Evolutionary conservation across 352 stramenopile species (phyloP), one percentile per base, ranked within the genome.

Genomic region (Phytopythium helicoides): DNA sequence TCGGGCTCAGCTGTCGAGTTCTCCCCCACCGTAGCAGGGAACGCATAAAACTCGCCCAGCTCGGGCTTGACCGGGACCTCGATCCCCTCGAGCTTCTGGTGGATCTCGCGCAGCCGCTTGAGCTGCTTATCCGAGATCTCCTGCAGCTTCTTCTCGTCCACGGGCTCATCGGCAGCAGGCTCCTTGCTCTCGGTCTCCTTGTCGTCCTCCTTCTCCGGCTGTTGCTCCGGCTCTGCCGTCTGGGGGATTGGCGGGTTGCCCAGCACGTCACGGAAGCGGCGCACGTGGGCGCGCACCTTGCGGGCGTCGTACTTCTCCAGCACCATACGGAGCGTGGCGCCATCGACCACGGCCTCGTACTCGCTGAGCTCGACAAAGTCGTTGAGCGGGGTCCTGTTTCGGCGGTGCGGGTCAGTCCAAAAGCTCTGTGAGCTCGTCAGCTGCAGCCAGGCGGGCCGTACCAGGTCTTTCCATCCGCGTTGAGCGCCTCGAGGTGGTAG

Each of bases 351-450:
- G 25, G 66, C 61, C 45, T 89, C 77, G 65, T 91, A 93, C 47
- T 95, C 86, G 42, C 68, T 79, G 8, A 95, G 74, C 67, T 95
- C 86, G 28, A 92, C 78, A 49, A 81, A 95, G 62, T 95, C 86
- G 31, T 95, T 95, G 19, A 95, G 67, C 36, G 76, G 39, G 25
- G 83, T 33, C 65, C 73, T 82, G 47, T 33, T 33, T 9, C 5
- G 9, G 28, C 28, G 28, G 28, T 33, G 5, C 28, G 28, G 5
- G 28, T 33, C 41, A 48, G 41, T 48, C 25, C 25, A 39, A 19
- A n/a, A 2, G 25, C 2, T 11, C 22, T 38, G 35, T 9, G 2
- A 38, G 21, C 15, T 2, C 9, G 22, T 8, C 35, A 10, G 40
- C 15, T 9, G 18, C 16, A 22, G 7, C 9, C 39, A n/a, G 18